phyloP scores from a whole-genome alignment of 441 rosid species.

The Manihot esculenta region DNA sequence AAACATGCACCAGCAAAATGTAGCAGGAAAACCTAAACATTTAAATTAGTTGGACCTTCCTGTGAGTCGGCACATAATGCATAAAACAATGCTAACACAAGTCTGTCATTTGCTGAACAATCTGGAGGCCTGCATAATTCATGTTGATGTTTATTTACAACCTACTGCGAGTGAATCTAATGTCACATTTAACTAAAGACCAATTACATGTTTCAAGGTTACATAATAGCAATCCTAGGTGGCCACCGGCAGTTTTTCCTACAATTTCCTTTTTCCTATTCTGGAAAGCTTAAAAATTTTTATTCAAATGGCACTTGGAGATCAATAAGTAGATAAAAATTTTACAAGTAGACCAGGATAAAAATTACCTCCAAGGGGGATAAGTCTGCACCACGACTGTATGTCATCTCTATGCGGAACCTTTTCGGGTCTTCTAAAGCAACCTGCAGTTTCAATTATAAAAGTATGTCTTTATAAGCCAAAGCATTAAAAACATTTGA shows the following conservation, averaged over 20 bases:
- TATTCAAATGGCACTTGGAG: neutral
- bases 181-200: neutral
- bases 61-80: neutral
- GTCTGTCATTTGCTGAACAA: neutral
- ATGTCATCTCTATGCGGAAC: slow-evolving; percentile 91
- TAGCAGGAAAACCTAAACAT: neutral
- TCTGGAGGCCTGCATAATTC: too few species aligned
- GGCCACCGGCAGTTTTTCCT: neutral
- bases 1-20: neutral
- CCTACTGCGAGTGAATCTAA: neutral
- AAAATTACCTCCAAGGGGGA: slow-evolving; percentile 85
- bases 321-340: neutral
- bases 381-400: slow-evolving; percentile 99
- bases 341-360: neutral
- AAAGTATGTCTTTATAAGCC: neutral
- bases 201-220: neutral
- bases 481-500: neutral
- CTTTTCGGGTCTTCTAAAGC: slow-evolving; percentile 82
- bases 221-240: neutral
- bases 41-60: neutral
- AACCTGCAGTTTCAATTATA: slow-evolving; percentile 52
- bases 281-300: neutral
- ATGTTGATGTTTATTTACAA: too few species aligned
- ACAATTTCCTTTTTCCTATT: neutral
- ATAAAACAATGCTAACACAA: neutral